Conservation (phyloP, 1,284 basidiomycete genomes). For the Hymenochaete sp. region DNA sequence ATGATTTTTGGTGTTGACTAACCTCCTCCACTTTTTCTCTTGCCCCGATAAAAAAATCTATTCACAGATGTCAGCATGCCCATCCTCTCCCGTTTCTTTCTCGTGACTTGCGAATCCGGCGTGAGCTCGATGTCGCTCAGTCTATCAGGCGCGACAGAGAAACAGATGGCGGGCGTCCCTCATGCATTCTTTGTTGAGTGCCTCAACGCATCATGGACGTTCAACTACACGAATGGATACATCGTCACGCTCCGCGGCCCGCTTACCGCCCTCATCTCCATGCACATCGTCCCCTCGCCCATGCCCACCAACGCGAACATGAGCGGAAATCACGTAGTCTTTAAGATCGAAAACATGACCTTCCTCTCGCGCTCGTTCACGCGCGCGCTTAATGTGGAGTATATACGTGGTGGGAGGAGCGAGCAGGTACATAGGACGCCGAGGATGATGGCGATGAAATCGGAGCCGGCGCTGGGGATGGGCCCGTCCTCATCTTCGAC, state of each 20-base stretch:
- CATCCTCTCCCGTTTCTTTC: slow-evolving; percentile 73
- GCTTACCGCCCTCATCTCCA: slow-evolving; percentile 50
- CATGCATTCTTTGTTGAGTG: slow-evolving; percentile 42
- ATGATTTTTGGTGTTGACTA: neutral
- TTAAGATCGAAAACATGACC: slow-evolving; percentile 60
- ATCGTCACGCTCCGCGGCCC: slow-evolving; percentile 63
- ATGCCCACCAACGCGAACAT: slow-evolving; percentile 15
- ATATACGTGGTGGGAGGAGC: slow-evolving; percentile 43
- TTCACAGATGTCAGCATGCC: slow-evolving; percentile 59
- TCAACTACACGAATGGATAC: slow-evolving; percentile 66
- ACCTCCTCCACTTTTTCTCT: neutral
- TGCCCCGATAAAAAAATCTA: neutral
- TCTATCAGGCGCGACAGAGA: slow-evolving; percentile 64
- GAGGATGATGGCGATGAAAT: slow-evolving; percentile 28
- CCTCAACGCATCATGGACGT: slow-evolving; percentile 63
- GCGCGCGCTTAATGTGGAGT: slow-evolving; percentile 55
- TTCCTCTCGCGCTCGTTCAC: slow-evolving; percentile 64
- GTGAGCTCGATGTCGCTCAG: slow-evolving; percentile 68
- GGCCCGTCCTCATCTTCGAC: too few relatives aligned
- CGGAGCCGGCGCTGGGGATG: neutral
- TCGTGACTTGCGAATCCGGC: slow-evolving; percentile 71
- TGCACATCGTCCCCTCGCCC: slow-evolving; percentile 28
- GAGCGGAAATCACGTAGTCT: slow-evolving; percentile 20
- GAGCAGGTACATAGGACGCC: slow-evolving; percentile 35
- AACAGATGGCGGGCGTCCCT: slow-evolving; percentile 31